Conservation (phyloP, 73 alveolate species). For the Symbiodinium pilosum region DNA sequence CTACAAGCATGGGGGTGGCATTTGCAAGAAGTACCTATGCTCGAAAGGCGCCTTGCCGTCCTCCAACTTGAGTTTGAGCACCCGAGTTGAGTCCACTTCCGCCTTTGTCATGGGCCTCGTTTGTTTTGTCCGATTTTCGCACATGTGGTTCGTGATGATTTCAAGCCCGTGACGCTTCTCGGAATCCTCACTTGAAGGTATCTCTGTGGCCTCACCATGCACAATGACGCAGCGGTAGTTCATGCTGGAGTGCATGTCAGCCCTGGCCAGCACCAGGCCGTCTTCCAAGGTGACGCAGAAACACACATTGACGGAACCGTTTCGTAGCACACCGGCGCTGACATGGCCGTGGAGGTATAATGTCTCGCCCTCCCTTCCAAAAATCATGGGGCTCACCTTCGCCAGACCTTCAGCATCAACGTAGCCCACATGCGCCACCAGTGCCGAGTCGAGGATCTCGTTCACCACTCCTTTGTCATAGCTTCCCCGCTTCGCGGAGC, state of each 20-base stretch:
- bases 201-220: slow-evolving; percentile 58
- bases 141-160: slow-evolving; percentile 59
- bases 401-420: slow-evolving; percentile 68
- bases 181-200: neutral
- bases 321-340: slow-evolving; percentile 53
- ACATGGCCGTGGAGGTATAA: slow-evolving; percentile 73
- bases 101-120: slow-evolving; percentile 6
- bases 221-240: slow-evolving; percentile 93
- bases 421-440: slow-evolving; percentile 74
- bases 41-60: neutral
- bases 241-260: slow-evolving; percentile 64
- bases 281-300: slow-evolving; percentile 83
- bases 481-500: slow-evolving; percentile 60
- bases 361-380: slow-evolving; percentile 29
- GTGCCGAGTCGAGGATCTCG: slow-evolving; percentile 45
- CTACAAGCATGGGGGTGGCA: neutral
- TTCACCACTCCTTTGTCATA: slow-evolving; percentile 31
- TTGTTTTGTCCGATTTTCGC: neutral
- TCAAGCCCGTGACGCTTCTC: slow-evolving; percentile 46
- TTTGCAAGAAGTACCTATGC: neutral
- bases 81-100: slow-evolving; percentile 66
- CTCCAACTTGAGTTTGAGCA: slow-evolving; percentile 33
- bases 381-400: slow-evolving; percentile 80
- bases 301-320: slow-evolving; percentile 42
- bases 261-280: slow-evolving; percentile 67